Evolutionary conservation across 805 yeast species (phyloP), one percentile per base, ranked within the genome.

Genomic region (Monosporozyma servazzii): DNA sequence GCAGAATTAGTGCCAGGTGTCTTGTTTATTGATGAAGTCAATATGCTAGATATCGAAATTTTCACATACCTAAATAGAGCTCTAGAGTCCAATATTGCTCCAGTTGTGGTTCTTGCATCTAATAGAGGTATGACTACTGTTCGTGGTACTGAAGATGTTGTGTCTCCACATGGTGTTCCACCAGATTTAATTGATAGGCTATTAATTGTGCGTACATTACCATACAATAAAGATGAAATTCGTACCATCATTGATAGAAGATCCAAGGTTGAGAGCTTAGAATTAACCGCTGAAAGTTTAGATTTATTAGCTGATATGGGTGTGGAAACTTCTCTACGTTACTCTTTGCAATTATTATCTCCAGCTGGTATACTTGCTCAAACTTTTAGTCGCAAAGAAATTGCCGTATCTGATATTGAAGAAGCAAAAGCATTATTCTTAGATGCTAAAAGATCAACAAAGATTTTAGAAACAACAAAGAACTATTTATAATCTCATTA

Each of bases 1-100:
- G 99, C 99, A 11, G 98, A 91, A 71, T 77, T 93, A 47, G 87
- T 93, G 53, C 99, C 99, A 1, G 99, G 99, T 62, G 99, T 93
- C 23, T 75, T 93, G 61, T 93, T 93, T 70, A 93, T 93, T 60
- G 99, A 93, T 71, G 99, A 93, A 73, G 98, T 90, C 44, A 95
- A 93, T 73, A 93, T 93, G 99, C 77, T 93, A 61, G 99, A 93
- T 67, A 84, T 93, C 56, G 99, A 93, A 75, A 88, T 95, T 67
- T 93, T 93, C 74, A 88, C 99, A 11, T 93, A 87, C 68, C 75
- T 93, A 63, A 93, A 93, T 75, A 79, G 95, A 57, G 98, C 98
- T 9, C 76, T 93, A 56, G 99, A 93, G 71, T 83, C 90, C 48
- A 73, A 85, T 27, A 86, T 93, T 65, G 91, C 97, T 2, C 99